A percentile compares a stretch with the other conserved stretches of the same genome.
These are phyloP conservation scores for Crucihimalaya himalaica DNA, from an alignment of 345 rosid genomes.

Conservation along the genomic window DNA sequence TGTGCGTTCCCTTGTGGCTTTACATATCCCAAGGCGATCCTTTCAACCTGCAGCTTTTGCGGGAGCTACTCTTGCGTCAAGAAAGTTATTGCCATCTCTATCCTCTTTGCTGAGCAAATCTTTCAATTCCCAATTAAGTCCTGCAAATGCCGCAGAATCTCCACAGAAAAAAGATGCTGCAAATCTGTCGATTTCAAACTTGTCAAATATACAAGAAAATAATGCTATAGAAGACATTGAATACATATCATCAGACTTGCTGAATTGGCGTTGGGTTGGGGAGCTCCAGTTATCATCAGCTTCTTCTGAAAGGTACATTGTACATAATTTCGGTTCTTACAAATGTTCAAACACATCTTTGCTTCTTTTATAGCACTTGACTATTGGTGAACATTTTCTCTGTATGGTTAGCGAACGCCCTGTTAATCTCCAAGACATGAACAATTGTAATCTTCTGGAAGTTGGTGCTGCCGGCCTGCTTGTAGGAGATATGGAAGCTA, in stretches of 20 bases:
- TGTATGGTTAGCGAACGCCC: constrained; percentile 50
- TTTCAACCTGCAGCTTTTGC: constrained; percentile 90
- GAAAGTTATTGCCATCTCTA: constrained; percentile 77
- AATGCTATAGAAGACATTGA: constrained; percentile 63
- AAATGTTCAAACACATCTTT: constrained; percentile 16
- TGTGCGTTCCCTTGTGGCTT: constrained; percentile 89
- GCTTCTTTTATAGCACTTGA: constrained; percentile 19
- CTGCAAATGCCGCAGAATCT: constrained; percentile 66
- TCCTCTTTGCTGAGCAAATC: constrained; percentile 88
- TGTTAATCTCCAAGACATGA: constrained; percentile 66
- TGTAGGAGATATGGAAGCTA: constrained; percentile 92
- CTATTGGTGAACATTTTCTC: constrained; percentile 18
- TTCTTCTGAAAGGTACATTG: constrained; percentile 69
- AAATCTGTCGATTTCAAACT: constrained; percentile 58
- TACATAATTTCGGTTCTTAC: constrained; percentile 17
- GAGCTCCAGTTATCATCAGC: constrained; percentile 56
- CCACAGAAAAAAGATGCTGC: constrained; percentile 64
- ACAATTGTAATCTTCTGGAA: constrained; percentile 75
- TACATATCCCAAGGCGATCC: constrained; percentile 80
- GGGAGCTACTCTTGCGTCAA: constrained; percentile 74
- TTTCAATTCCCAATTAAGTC: constrained; percentile 75
- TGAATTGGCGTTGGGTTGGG: constrained; percentile 91
- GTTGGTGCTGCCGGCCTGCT: constrained; percentile 97
- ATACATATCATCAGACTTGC: constrained; percentile 72
- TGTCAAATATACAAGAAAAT: constrained; percentile 65